These are phyloP conservation scores for Abortiporus biennis DNA, from an alignment of 1,284 basidiomycete genomes.

Conservation along the genomic window DNA sequence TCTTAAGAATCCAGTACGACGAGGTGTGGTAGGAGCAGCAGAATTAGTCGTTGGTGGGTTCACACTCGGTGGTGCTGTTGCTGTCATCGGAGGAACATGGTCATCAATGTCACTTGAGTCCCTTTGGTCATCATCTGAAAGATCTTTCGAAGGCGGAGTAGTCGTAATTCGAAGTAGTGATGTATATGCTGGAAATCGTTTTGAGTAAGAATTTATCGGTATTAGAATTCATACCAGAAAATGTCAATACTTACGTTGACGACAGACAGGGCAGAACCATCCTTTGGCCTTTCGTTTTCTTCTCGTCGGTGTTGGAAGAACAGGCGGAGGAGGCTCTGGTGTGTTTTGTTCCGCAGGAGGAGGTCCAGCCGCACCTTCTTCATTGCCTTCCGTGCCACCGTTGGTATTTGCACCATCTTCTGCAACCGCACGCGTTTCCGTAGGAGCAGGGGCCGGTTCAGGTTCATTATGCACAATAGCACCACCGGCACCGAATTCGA, in stretches of 20 bases:
- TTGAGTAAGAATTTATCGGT: constrained; percentile 1
- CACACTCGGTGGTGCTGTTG: background rate
- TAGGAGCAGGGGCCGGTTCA: constrained; percentile 7
- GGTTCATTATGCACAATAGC: constrained; percentile 60
- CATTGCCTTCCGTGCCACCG: constrained; percentile 11
- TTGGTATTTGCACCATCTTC: constrained; percentile 13
- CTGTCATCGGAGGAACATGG: no score
- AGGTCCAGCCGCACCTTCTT: constrained; percentile 13
- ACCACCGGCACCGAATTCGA: constrained; percentile 90
- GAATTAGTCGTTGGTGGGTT: background rate
- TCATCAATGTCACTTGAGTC: constrained; percentile 31
- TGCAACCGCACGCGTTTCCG: constrained; percentile 13
- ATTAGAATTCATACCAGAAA: background rate
- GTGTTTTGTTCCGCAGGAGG: constrained; percentile 10
- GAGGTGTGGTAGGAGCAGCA: background rate
- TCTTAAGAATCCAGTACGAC: background rate
- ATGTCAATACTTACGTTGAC: constrained; percentile 61
- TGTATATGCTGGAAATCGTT: constrained; percentile 63
- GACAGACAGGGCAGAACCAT: constrained; percentile 91
- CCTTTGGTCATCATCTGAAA: constrained; percentile 27
- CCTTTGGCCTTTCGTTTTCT: constrained; percentile 89
- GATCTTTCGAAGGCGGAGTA: constrained; percentile 47
- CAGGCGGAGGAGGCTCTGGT: no score
- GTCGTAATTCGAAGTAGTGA: constrained; percentile 82
- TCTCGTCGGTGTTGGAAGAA: constrained; percentile 31